Conservation (phyloP, 2,329 filamentous ascomycete genomes). For the Phoma sp. region DNA sequence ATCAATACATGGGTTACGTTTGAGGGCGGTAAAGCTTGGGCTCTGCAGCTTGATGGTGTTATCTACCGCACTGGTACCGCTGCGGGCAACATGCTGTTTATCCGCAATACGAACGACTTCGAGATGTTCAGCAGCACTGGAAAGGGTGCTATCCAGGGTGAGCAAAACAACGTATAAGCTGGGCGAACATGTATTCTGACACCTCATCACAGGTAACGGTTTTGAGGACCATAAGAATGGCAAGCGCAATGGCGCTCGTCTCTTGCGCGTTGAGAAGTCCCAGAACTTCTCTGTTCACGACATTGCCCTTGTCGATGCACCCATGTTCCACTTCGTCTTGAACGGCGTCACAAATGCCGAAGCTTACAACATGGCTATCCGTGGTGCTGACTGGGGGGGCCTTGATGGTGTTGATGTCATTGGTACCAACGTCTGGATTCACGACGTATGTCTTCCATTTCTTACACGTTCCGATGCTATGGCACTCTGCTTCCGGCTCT, state of each 20-base stretch:
- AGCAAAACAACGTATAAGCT: not conserved
- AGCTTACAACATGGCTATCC: conserved; percentile 64
- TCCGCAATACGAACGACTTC: conserved; percentile 60
- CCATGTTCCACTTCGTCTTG: conserved; percentile 60
- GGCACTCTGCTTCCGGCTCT: too few relatives aligned
- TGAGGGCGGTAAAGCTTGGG: conserved; percentile 57
- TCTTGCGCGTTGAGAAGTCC: conserved; percentile 56
- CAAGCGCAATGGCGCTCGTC: conserved; percentile 52
- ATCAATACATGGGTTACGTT: conserved; percentile 60
- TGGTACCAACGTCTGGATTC: conserved; percentile 64
- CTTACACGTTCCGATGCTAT: too few relatives aligned
- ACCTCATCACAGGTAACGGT: conserved; percentile 35
- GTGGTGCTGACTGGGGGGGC: conserved; percentile 60
- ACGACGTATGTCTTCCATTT: conserved; percentile 52
- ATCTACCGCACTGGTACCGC: conserved; percentile 61
- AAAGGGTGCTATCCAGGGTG: conserved; percentile 60
- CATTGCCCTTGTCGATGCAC: conserved; percentile 58
- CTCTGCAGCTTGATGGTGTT: conserved; percentile 61
- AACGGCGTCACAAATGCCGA: conserved; percentile 62
- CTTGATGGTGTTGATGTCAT: conserved; percentile 66
- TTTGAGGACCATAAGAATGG: conserved; percentile 58
- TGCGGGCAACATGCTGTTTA: conserved; percentile 62
- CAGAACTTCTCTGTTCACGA: conserved; percentile 60
- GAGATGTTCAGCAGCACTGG: conserved; percentile 63
- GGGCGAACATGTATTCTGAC: not conserved